phyloP scores from a whole-genome alignment of 306 rosid species.

The Crotalaria pallida region DNA sequence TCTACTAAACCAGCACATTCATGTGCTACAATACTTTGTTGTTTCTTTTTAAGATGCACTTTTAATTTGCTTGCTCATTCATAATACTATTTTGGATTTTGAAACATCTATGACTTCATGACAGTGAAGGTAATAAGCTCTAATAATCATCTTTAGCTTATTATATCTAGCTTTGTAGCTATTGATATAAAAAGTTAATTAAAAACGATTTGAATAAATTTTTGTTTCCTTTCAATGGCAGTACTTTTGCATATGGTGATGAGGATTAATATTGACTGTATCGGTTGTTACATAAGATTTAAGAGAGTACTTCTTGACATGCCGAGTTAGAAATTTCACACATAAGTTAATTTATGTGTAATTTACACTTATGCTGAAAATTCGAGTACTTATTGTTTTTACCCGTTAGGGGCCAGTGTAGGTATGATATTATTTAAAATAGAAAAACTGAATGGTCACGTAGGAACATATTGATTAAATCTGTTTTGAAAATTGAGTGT shows the following conservation, averaged over 20 bases:
- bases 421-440: too few species aligned
- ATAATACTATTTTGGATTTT: conserved; percentile 8
- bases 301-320: conserved; percentile 44
- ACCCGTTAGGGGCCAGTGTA: too few species aligned
- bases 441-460: too few species aligned
- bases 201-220: not conserved
- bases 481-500: too few species aligned
- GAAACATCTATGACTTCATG: conserved; percentile 9
- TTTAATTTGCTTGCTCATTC: not conserved
- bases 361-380: too few species aligned
- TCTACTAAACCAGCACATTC: conserved; percentile 39
- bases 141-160: not conserved
- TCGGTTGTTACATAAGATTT: conserved; percentile 46
- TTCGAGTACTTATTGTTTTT: too few species aligned
- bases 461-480: too few species aligned
- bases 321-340: conserved; percentile 40
- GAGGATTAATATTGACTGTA: conserved; percentile 52
- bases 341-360: too few species aligned
- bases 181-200: too few species aligned
- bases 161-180: not conserved
- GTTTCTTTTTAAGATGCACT: conserved; percentile 9
- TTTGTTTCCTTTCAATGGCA: not conserved
- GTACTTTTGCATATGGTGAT: conserved; percentile 47
- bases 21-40: conserved; percentile 6
- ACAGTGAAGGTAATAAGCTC: conserved; percentile 39